These are phyloP conservation scores for Gloeophyllum trabeum DNA, from an alignment of 768 basidiomycete species.

Conservation along the genomic window DNA sequence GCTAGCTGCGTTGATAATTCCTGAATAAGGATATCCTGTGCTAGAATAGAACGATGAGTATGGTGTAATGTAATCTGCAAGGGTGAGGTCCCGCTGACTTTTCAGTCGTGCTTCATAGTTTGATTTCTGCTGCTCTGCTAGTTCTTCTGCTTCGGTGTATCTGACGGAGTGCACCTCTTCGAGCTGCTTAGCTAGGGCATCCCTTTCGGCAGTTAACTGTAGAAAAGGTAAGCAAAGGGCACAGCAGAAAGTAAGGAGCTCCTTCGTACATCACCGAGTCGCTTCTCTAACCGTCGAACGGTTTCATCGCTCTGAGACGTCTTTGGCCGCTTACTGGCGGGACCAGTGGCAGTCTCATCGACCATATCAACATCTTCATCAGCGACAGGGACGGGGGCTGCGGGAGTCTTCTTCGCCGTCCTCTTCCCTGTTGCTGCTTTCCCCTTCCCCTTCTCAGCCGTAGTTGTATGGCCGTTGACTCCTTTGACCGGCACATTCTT, in stretches of 20 bases:
- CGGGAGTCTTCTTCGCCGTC: constrained; percentile 16
- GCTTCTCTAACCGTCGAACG: not conserved
- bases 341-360: not conserved
- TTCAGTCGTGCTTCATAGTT: constrained; percentile 40
- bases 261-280: constrained; percentile 5
- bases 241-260: not conserved
- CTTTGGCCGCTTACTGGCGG: not conserved
- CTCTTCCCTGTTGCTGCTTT: constrained; percentile 1
- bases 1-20: constrained; percentile 45
- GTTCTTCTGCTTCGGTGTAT: constrained; percentile 53
- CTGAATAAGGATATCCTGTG: constrained; percentile 41
- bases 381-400: not conserved
- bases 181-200: constrained; percentile 38
- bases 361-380: constrained; percentile 2
- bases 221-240: not conserved
- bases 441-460: constrained; percentile 5
- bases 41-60: constrained; percentile 22
- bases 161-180: constrained; percentile 49
- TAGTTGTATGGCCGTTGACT: too few relatives aligned
- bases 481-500: not conserved
- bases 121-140: constrained; percentile 32
- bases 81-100: constrained; percentile 25
- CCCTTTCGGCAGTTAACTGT: constrained; percentile 32
- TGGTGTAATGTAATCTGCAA: not conserved
- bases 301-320: not conserved